A percentile compares a stretch with the other conserved stretches of the same genome.
Conservation (phyloP, 352 stramenopile genomes). For the Peronospora farinosa region DNA sequence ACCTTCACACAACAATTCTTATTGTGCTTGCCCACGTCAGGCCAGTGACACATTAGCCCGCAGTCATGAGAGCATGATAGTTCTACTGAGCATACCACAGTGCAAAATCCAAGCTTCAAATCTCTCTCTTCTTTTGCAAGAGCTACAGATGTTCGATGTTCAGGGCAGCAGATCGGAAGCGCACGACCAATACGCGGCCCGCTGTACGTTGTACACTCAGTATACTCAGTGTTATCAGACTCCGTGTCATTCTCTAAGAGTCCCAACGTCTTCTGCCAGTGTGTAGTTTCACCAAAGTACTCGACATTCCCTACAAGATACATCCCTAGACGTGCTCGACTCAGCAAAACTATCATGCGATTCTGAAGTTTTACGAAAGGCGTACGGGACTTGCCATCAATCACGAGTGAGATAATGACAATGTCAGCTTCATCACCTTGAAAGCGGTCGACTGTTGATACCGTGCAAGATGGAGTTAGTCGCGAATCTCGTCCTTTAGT, state of each 20-base stretch:
- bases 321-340: constrained; percentile 77
- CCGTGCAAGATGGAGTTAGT: constrained; percentile 37
- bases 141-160: constrained; percentile 41
- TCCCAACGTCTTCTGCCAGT: constrained; percentile 74
- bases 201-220: constrained; percentile 36
- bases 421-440: constrained; percentile 87
- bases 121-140: constrained; percentile 34
- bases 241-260: constrained; percentile 39
- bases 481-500: constrained; percentile 20
- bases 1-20: constrained; percentile 44
- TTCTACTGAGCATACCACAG: constrained; percentile 46
- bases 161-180: constrained; percentile 76
- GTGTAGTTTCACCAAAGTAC: constrained; percentile 69
- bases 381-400: constrained; percentile 83
- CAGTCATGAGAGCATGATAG: constrained; percentile 69
- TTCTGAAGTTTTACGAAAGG: constrained; percentile 87
- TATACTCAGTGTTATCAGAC: constrained; percentile 30
- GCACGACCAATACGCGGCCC: constrained; percentile 41
- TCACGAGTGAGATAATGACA: constrained; percentile 84
- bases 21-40: constrained; percentile 51
- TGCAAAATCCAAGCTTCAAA: constrained; percentile 70
- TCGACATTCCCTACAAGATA: constrained; percentile 78
- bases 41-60: constrained; percentile 63
- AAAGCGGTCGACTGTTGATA: constrained; percentile 87
- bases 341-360: constrained; percentile 85